Percentiles rank a stretch among this genome's conserved stretches.
Conservation (phyloP, 2,329 filamentous ascomycete genomes). For the Clarireedia monteithiana region DNA sequence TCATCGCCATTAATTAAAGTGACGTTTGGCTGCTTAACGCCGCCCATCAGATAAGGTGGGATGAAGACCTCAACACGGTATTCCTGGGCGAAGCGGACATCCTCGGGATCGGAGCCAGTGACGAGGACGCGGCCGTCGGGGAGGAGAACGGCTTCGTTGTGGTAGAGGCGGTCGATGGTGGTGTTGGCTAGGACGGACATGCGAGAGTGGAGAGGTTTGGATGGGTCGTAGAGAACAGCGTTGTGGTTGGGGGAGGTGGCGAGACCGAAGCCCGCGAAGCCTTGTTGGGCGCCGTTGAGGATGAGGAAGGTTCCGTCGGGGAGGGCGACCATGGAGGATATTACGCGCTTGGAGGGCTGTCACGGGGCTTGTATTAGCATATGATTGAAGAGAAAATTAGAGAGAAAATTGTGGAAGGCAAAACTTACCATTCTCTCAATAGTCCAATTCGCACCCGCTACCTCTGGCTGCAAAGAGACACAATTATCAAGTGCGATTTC, state of each 20-base stretch:
- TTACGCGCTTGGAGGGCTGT: conserved; percentile 48
- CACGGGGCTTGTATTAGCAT: neutral
- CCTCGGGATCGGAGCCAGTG: conserved; percentile 39
- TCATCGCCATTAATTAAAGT: conserved; percentile 32
- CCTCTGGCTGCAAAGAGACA: conserved; percentile 53
- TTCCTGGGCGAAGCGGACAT: conserved; percentile 32
- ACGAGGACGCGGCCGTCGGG: conserved; percentile 56
- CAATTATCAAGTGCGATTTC: conserved; percentile 58
- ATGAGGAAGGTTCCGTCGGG: conserved; percentile 59
- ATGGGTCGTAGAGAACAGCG: conserved; percentile 54
- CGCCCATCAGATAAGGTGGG: conserved; percentile 50
- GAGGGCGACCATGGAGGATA: conserved; percentile 53
- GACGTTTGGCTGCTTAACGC: conserved; percentile 44
- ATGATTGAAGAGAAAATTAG: neutral
- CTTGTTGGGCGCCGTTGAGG: conserved; percentile 51
- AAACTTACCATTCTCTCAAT: conserved; percentile 52
- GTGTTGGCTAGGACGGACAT: conserved; percentile 58
- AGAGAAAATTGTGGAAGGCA: neutral
- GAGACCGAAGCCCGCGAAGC: conserved; percentile 55
- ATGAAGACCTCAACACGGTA: conserved; percentile 58
- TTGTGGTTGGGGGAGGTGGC: conserved; percentile 47
- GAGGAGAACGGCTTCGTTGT: conserved; percentile 55
- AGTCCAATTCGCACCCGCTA: conserved; percentile 46
- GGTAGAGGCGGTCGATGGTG: conserved; percentile 55
- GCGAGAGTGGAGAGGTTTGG: conserved; percentile 43